phyloP scores from a whole-genome alignment of 306 rosid genomes.

The Dryas drummondii region DNA sequence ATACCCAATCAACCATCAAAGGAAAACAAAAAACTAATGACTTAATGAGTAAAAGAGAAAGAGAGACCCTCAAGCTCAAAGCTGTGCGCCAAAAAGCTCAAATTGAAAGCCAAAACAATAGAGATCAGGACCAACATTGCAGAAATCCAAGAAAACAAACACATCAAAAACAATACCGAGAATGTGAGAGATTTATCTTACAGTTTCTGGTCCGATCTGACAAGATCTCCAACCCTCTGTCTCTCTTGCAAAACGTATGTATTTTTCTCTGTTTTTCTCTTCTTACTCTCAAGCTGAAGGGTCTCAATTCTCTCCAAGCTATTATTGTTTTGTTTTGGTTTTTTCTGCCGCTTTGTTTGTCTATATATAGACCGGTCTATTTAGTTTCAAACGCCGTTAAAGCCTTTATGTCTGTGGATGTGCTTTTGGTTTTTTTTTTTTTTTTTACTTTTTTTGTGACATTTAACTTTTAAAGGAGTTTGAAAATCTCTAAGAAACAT shows the following conservation, averaged over 20 bases:
- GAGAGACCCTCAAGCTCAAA: conserved; percentile 23
- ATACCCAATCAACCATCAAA: not conserved
- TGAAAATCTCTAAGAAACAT: not conserved
- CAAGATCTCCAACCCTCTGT: conserved; percentile 47
- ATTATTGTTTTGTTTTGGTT: conserved; percentile 7
- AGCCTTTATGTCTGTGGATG: not conserved
- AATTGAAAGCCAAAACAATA: conserved; percentile 14
- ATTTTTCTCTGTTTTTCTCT: conserved; percentile 4
- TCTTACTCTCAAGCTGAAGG: conserved; percentile 18
- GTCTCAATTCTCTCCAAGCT: conserved; percentile 24
- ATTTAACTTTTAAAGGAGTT: not conserved
- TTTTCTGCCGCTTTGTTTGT: conserved; percentile 31
- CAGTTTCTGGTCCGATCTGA: conserved; percentile 51
- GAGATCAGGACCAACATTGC: conserved; percentile 41
- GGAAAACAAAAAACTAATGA: conserved; percentile 15
- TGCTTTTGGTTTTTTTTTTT: conserved; percentile 29
- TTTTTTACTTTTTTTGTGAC: not conserved
- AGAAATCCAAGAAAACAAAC: conserved; percentile 8
- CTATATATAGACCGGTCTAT: conserved; percentile 43
- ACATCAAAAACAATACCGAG: not conserved
- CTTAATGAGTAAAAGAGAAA: conserved; percentile 15
- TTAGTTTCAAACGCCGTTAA: not conserved
- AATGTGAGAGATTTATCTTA: conserved; percentile 35
- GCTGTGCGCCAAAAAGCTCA: conserved; percentile 20
- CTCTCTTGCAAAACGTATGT: conserved; percentile 28